Conservation (phyloP, 164 flowering plant genomes). For the Amborella trichopoda region DNA sequence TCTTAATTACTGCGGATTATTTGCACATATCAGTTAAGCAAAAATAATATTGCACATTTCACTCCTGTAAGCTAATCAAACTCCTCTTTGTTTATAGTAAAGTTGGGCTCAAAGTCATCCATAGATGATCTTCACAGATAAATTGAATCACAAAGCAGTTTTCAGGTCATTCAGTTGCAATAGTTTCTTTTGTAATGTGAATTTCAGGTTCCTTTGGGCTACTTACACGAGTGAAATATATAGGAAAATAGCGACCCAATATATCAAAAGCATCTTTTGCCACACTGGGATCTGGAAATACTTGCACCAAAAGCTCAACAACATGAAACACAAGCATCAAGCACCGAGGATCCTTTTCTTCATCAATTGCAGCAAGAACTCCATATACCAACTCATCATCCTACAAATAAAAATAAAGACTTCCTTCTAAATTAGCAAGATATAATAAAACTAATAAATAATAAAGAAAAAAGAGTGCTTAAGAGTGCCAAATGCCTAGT, state of each 20-base stretch:
- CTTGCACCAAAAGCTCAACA: conserved; percentile 40
- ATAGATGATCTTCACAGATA: no score
- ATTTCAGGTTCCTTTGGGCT: no score
- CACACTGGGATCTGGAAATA: conserved; percentile 57
- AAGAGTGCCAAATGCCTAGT: no score
- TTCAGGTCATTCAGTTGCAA: no score
- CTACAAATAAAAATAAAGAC: conserved; percentile 24
- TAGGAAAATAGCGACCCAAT: conserved; percentile 78
- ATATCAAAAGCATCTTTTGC: conserved; percentile 65
- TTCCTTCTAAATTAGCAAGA: background rate
- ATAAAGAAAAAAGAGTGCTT: background rate
- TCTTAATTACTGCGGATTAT: no score
- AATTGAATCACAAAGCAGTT: no score
- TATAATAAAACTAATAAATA: background rate
- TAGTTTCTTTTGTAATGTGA: no score
- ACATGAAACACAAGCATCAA: conserved; percentile 64
- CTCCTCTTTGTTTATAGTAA: no score
- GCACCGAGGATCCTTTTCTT: conserved; percentile 91
- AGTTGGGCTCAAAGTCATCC: no score
- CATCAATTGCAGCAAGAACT: conserved; percentile 81
- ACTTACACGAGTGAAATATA: conserved; percentile 97
- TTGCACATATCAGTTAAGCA: no score
- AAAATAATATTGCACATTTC: no score
- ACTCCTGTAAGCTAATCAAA: no score
- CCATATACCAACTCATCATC: conserved; percentile 67